Evolutionary conservation across 2,329 filamentous ascomycete genomes (phyloP), one percentile per base, ranked within the genome.

Genomic region (Penicillium sclerotigenum): DNA sequence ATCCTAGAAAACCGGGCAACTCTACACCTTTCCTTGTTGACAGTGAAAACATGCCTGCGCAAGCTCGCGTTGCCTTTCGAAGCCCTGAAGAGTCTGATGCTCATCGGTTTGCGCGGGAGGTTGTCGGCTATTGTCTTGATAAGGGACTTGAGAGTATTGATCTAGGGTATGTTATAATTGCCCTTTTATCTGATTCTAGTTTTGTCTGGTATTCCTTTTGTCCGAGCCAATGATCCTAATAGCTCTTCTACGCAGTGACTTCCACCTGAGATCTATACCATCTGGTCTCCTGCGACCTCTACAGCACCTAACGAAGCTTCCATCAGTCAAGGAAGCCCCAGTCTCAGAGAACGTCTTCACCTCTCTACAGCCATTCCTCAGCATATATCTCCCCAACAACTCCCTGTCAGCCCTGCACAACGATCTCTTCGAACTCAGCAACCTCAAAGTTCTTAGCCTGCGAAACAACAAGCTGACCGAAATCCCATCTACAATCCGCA

Each of bases 321-420:
- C 75, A 14, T 53, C 67, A 5, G 59, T 75, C 28, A 58, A 55
- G 6, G 65, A 69, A 45, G 60, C 68, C 4, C 74, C 74, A 1
- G 60, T 73, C 31, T 68, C 68, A 18, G 73, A 76, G 47, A 70
- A 75, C 34, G 66, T 65, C 18, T 78, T 73, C 50, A 68, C 57
- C 33, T 70, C 75, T 3, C 63, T 80, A 1, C 71, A 71, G 33
- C 75, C 77, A 5, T 75, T 73, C 43, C 69, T 79, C 9, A 70
- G 73, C 8, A 63, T 80, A 0, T 80, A 75, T 45, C 67, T 80
- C 9, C 68, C 74, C 1, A 74, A 75, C 24, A 80, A 80, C 50
- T 62, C 67, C 2, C 70, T 80, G 0, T 62, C 60, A 9, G 55
- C 59, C 6, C 58, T 80, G 7, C 69, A 73, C 1, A 66, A 65